phyloP scores from a whole-genome alignment of 768 basidiomycete species.

The Kwoniella shandongensis region DNA sequence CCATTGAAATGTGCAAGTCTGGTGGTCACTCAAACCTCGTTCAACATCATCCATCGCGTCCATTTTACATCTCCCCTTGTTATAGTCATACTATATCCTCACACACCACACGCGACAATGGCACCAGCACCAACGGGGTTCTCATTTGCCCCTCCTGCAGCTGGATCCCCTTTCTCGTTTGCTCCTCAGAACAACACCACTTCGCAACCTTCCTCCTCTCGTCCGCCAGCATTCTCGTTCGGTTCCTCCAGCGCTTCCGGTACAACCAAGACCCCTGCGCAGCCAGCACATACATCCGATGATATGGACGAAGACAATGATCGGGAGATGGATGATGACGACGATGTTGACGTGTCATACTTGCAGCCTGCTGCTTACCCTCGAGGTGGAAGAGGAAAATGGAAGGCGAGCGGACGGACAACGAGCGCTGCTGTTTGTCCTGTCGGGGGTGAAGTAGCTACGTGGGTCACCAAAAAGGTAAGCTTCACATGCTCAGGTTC shows the following conservation, averaged over 20 bases:
- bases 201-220: constrained; percentile 16
- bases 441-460: constrained; percentile 35
- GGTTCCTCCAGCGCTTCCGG: constrained; percentile 3
- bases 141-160: constrained; percentile 9
- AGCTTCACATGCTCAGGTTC: not conserved
- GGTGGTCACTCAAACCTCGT: too few relatives aligned
- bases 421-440: constrained; percentile 25
- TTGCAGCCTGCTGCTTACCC: constrained; percentile 31
- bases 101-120: constrained; percentile 6
- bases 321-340: constrained; percentile 8
- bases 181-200: constrained; percentile 6
- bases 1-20: too few relatives aligned
- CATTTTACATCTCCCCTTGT: too few relatives aligned
- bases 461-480: constrained; percentile 33
- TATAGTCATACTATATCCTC: too few relatives aligned
- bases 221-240: constrained; percentile 11
- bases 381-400: constrained; percentile 28
- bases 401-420: constrained; percentile 32
- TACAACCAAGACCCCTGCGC: not conserved
- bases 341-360: constrained; percentile 22
- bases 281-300: not conserved
- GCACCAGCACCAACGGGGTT: constrained; percentile 14
- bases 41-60: too few relatives aligned
- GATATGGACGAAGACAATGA: constrained; percentile 3
- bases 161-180: constrained; percentile 18